Evolutionary conservation across 1,139 yeast species (phyloP).

Genomic region (Taphrina deformans): DNA sequence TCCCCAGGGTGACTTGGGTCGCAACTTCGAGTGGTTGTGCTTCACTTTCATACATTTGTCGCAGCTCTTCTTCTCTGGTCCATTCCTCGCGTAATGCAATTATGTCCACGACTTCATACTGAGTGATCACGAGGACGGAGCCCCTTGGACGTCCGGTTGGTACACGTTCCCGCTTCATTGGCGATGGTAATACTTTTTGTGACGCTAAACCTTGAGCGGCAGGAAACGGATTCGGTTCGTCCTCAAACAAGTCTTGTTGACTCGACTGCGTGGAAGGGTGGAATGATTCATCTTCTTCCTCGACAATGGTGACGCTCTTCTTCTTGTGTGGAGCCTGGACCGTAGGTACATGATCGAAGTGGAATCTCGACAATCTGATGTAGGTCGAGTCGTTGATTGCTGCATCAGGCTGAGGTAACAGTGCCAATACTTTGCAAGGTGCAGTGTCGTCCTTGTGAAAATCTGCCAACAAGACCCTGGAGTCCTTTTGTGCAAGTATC

Average conservation of each 20-base stretch:
- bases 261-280: background rate
- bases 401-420: background rate
- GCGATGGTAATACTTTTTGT: background rate
- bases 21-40: background rate
- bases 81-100: background rate
- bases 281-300: background rate
- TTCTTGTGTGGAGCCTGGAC: background rate
- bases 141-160: background rate
- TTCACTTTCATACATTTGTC: slow-evolving; percentile 2
- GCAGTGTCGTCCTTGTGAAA: background rate
- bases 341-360: slow-evolving; percentile 17
- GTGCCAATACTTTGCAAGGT: slow-evolving; percentile 6
- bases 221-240: background rate
- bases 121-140: background rate
- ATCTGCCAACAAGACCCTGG: slow-evolving; percentile 8
- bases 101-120: background rate
- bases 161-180: background rate
- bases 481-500: background rate
- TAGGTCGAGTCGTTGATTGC: background rate
- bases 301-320: background rate
- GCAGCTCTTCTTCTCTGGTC: background rate
- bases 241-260: background rate
- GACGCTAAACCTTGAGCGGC: background rate
- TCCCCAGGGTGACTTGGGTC: slow-evolving; percentile 6
- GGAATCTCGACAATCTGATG: background rate